Conservation (phyloP, 352 stramenopile species). For the Phytopythium montanum region DNA sequence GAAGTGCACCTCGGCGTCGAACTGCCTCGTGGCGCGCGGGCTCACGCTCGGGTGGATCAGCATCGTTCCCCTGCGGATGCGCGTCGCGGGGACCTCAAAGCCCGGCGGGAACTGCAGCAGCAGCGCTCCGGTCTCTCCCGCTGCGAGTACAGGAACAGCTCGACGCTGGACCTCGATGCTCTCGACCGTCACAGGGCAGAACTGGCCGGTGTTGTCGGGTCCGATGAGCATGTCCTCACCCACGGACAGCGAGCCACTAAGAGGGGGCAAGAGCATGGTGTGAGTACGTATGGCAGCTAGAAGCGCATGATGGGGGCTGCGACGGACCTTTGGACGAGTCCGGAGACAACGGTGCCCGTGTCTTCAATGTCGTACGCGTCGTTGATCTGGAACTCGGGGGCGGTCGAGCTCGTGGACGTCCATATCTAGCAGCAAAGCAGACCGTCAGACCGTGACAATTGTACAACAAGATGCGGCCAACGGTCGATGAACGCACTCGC, state of each 20-base stretch:
- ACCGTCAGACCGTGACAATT: background rate
- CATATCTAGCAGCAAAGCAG: slow-evolving; percentile 25
- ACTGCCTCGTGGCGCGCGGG: slow-evolving; percentile 61
- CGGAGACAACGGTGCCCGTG: slow-evolving; percentile 62
- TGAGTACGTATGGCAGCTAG: too few relatives aligned
- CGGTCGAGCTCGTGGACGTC: slow-evolving; percentile 41
- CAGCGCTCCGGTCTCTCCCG: slow-evolving; percentile 68
- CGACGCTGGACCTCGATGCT: slow-evolving; percentile 83
- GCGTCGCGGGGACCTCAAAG: slow-evolving; percentile 11
- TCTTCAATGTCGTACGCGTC: slow-evolving; percentile 77
- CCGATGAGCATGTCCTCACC: slow-evolving; percentile 68
- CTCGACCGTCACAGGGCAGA: slow-evolving; percentile 61
- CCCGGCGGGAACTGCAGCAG: slow-evolving; percentile 40
- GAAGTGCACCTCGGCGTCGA: slow-evolving; percentile 76
- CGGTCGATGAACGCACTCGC: slow-evolving; percentile 24
- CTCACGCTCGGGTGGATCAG: slow-evolving; percentile 62
- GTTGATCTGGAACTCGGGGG: slow-evolving; percentile 74
- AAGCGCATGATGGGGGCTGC: too few relatives aligned
- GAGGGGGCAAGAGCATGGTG: background rate
- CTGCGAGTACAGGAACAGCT: slow-evolving; percentile 44
- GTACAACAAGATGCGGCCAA: background rate
- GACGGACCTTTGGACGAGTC: slow-evolving; percentile 49
- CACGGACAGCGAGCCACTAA: slow-evolving; percentile 54
- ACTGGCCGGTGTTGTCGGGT: slow-evolving; percentile 47
- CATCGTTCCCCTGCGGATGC: slow-evolving; percentile 68